A percentile compares a stretch with the other conserved stretches of the same genome.
Evolutionary conservation across 2,329 filamentous ascomycete genomes (phyloP).

Genomic region (Tolypocladium endophyticum): DNA sequence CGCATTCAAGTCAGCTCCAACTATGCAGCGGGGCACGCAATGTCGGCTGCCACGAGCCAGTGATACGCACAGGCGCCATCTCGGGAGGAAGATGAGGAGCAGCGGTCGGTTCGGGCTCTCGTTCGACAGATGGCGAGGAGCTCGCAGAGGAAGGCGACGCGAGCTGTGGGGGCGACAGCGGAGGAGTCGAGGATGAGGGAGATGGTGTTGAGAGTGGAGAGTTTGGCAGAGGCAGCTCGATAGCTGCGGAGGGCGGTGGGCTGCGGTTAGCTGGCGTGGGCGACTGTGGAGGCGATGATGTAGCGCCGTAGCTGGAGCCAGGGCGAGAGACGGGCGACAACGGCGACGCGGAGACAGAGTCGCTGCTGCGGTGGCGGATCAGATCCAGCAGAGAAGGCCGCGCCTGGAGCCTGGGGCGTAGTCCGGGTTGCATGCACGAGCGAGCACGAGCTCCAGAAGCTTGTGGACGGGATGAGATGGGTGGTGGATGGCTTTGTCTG

Average conservation of each 20-base stretch:
- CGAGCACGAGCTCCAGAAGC: neutral
- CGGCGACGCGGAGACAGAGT: slow-evolving; percentile 5
- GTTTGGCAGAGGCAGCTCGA: slow-evolving; percentile 28
- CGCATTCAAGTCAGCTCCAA: slow-evolving; percentile 10
- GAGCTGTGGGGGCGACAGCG: slow-evolving; percentile 18
- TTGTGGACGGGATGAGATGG: neutral
- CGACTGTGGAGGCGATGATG: slow-evolving; percentile 22
- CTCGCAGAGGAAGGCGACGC: slow-evolving; percentile 17
- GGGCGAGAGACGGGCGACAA: neutral
- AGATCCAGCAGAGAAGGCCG: slow-evolving; percentile 44
- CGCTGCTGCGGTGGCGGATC: slow-evolving; percentile 25
- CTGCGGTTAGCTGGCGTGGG: slow-evolving; percentile 1
- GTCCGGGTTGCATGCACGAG: slow-evolving; percentile 39
- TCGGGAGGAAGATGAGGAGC: slow-evolving; percentile 24
- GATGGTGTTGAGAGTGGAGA: slow-evolving; percentile 28
- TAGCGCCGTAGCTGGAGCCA: slow-evolving; percentile 11
- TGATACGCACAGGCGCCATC: slow-evolving; percentile 45
- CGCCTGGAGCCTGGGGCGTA: slow-evolving; percentile 37
- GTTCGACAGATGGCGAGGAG: slow-evolving; percentile 12
- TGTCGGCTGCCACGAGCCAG: slow-evolving; percentile 7
- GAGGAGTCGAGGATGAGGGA: slow-evolving; percentile 19
- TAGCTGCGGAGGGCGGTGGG: slow-evolving; percentile 12
- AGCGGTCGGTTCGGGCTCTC: slow-evolving; percentile 15
- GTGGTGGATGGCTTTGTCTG: neutral
- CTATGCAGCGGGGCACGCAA: slow-evolving; percentile 7